phyloP scores from a whole-genome alignment of 768 basidiomycete genomes.

The Lepiota brunneoincarnata region DNA sequence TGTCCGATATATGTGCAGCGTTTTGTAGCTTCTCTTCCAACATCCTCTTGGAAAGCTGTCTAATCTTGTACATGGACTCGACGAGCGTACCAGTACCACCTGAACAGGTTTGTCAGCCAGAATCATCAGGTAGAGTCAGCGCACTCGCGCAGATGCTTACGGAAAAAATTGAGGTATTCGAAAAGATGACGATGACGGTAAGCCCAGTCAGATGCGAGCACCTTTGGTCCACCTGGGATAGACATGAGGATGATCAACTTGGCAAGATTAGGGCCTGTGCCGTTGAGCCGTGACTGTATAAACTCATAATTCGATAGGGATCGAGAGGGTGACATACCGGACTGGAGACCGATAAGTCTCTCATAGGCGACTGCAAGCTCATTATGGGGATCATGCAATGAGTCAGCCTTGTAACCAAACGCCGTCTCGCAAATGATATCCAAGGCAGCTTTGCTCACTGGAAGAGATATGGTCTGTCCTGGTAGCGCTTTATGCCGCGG shows the following conservation, averaged over 20 bases:
- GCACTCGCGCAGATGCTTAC: constrained; percentile 7
- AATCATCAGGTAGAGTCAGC: neutral
- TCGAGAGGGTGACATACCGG: constrained; percentile 17
- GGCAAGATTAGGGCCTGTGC: constrained; percentile 27
- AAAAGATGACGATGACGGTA: constrained; percentile 25
- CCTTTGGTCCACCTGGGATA: constrained; percentile 24
- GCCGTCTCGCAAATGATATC: constrained; percentile 42
- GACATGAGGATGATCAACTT: constrained; percentile 24
- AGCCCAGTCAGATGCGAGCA: constrained; percentile 25
- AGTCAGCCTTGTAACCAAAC: constrained; percentile 36
- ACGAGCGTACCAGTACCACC: constrained; percentile 19
- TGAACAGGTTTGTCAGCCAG: neutral
- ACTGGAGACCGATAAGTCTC: constrained; percentile 28
- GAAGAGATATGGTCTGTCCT: neutral
- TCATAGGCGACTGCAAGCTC: constrained; percentile 37
- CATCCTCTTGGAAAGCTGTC: constrained; percentile 29
- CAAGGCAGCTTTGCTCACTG: constrained; percentile 39
- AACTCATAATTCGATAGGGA: neutral
- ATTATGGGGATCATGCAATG: constrained; percentile 33
- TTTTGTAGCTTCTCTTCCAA: constrained; percentile 30
- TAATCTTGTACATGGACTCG: constrained; percentile 31
- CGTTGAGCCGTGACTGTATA: neutral
- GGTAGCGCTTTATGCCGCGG: neutral
- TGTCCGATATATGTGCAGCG: constrained; percentile 23
- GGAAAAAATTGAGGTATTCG: constrained; percentile 10